Evolutionary conservation across 805 yeast genomes (phyloP).

Genomic region (Suhomyces pyralidae): DNA sequence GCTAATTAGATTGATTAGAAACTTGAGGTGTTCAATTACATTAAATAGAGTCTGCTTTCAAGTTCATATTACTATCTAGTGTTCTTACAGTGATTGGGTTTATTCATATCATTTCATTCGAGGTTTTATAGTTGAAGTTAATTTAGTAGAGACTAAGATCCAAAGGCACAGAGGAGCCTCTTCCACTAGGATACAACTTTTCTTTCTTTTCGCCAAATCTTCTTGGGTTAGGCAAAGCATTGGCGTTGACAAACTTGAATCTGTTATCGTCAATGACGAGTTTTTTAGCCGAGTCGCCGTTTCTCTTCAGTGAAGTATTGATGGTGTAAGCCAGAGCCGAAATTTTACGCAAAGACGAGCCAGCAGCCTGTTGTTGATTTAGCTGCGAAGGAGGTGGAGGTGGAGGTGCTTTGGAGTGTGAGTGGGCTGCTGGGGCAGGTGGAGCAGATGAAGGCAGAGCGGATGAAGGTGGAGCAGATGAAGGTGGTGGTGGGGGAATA

Average conservation of each 20-base stretch:
- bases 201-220: constrained; percentile 55
- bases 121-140: background rate
- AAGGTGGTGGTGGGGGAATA: constrained; percentile 12
- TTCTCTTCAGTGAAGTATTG: constrained; percentile 27
- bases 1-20: no score
- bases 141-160: constrained; percentile 38
- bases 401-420: constrained; percentile 24
- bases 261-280: constrained; percentile 63
- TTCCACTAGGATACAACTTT: constrained; percentile 90
- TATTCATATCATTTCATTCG: background rate
- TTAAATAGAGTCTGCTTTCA: no score
- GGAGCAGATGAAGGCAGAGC: constrained; percentile 9
- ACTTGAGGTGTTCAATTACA: no score
- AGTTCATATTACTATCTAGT: background rate
- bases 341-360: constrained; percentile 54
- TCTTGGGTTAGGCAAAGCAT: constrained; percentile 85
- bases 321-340: constrained; percentile 68
- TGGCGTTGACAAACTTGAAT: constrained; percentile 64
- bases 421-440: constrained; percentile 2
- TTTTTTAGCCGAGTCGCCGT: constrained; percentile 20
- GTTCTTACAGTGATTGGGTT: no score
- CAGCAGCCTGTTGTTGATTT: constrained; percentile 44
- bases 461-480: constrained; percentile 18
- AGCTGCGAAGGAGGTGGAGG: constrained; percentile 23
- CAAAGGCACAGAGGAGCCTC: constrained; percentile 89